These are phyloP conservation scores for Macroventuria anomochaeta DNA, from an alignment of 2,329 filamentous ascomycete genomes.

Conservation along the genomic window DNA sequence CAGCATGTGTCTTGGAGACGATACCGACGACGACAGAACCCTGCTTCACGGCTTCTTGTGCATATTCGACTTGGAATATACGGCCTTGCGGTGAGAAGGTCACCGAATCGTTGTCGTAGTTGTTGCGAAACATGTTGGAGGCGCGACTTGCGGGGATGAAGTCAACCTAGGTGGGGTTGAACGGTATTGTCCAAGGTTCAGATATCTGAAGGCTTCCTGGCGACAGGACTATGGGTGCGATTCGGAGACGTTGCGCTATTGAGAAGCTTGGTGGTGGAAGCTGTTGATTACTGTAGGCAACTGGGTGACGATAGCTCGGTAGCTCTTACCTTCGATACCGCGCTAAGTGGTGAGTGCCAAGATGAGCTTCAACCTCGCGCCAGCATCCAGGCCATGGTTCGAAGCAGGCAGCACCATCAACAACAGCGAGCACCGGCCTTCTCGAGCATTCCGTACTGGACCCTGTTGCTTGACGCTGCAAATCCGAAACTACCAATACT, in stretches of 20 bases:
- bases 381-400: background rate
- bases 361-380: constrained; percentile 10
- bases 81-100: constrained; percentile 99
- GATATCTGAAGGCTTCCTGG: background rate
- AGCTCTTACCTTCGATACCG: constrained; percentile 25
- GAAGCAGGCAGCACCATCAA: constrained; percentile 3
- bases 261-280: constrained; percentile 14
- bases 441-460: background rate
- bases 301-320: constrained; percentile 35
- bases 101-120: constrained; percentile 99
- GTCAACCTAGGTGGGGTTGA: constrained; percentile 5
- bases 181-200: background rate
- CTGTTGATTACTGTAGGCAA: constrained; percentile 35
- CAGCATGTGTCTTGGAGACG: constrained; percentile 96
- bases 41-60: constrained; percentile 97
- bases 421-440: background rate
- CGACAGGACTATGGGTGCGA: background rate
- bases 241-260: background rate
- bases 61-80: constrained; percentile 99
- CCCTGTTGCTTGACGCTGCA: background rate
- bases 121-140: constrained; percentile 94
- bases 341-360: constrained; percentile 24
- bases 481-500: background rate
- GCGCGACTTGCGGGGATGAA: constrained; percentile 24
- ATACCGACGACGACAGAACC: constrained; percentile 97